Base-by-base conservation (phyloP, 495 filamentous ascomycete species). In the Neurospora sp. region DNA sequence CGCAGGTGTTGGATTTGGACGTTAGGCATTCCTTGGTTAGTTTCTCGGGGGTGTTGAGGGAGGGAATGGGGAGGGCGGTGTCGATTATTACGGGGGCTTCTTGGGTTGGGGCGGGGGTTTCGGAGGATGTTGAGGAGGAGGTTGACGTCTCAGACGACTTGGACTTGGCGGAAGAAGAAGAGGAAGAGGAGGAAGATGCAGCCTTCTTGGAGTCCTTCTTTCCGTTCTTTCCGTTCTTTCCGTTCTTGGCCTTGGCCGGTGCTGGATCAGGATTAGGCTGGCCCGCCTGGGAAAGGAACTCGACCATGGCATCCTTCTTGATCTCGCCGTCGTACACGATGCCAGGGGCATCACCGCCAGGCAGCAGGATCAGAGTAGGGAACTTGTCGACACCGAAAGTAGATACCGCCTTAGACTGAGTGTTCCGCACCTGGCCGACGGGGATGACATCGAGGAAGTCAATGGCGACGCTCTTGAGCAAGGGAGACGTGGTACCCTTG, bases 361-460 rank as follows among this genome's bases (percentile, higher is more conserved):
- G 93, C 40, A 98, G 81, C 35, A 98, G 87, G 22, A 98, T 82
- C 11, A 99, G 83, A 0, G 91, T 91, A 1, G 96, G 96, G 77
- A 92, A 95, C 72, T 90, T 88, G 9, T 85, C 84, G 27, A 98
- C 84, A 70, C 90, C 92, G 73, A 96, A 98, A 68, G 87, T 85
- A 73, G 92, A 85, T 5, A 93, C 87, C 0, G 92, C 86, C 71
- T 86, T 87, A 39, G 85, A 82, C 81, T 98, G 92, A 81, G 94
- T 97, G 81, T 92, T 90, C 61, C 94, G 88, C 48, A 97, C 89
- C 82, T 98, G 95, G 31, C 91, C 94, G 72, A 99, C 85, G 14
- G 86, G 86, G 76, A 98, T 90, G 59, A 87, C 88, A 39, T 90
- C 94, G n/a, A 94, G 84, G 81, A 95, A 98, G 74, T 98, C 96